These are phyloP conservation scores for Fusarium brachygibbosum DNA, from an alignment of 2,329 filamentous ascomycete genomes.

Conservation along the genomic window DNA sequence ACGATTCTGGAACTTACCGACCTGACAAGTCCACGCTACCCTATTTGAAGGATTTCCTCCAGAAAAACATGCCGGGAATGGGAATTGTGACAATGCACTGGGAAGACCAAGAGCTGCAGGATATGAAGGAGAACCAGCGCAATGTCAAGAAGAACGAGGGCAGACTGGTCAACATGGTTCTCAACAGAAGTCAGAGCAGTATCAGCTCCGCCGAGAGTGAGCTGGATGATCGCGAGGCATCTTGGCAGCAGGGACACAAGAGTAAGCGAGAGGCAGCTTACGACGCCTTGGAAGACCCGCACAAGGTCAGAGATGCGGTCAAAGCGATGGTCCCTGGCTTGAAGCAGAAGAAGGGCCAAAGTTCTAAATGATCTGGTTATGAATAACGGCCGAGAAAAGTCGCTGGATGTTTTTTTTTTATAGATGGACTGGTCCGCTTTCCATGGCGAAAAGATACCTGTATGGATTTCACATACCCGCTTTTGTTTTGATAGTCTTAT, in stretches of 20 bases:
- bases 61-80: conserved; percentile 81
- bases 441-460: conserved; percentile 40
- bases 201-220: conserved; percentile 68
- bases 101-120: conserved; percentile 78
- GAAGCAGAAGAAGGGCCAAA: conserved; percentile 35
- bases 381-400: conserved; percentile 38
- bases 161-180: conserved; percentile 65
- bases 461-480: conserved; percentile 29
- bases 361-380: conserved; percentile 35
- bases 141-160: conserved; percentile 78
- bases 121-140: conserved; percentile 82
- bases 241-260: conserved; percentile 57
- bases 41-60: conserved; percentile 76
- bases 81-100: conserved; percentile 81
- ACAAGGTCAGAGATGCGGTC: conserved; percentile 57
- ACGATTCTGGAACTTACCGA: conserved; percentile 93
- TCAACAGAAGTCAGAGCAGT: conserved; percentile 67
- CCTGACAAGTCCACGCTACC: conserved; percentile 84
- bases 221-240: conserved; percentile 60
- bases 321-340: conserved; percentile 48
- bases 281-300: conserved; percentile 66
- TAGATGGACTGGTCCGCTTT: conserved; percentile 21
- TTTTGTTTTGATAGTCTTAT: conserved; percentile 18
- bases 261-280: conserved; percentile 67
- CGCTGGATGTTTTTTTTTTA: conserved; percentile 6